phyloP scores from a whole-genome alignment of 768 basidiomycete genomes.

The Hygrocybe coccinea region DNA sequence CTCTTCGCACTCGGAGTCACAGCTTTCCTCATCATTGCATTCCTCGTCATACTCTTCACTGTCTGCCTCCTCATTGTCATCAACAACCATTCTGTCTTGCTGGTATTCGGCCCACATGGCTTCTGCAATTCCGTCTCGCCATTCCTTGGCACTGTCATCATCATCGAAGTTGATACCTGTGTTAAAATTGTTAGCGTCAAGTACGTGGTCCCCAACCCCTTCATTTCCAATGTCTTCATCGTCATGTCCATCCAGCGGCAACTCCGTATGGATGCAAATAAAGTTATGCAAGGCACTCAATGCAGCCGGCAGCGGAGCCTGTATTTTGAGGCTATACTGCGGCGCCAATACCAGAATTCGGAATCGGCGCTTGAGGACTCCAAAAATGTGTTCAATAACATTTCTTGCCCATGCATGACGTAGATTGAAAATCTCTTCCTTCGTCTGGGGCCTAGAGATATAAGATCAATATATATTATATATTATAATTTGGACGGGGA shows the following conservation, averaged over 20 bases:
- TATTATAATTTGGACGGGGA: constrained; percentile 9
- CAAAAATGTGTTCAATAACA: constrained; percentile 39
- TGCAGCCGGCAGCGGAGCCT: constrained; percentile 23
- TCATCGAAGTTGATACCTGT: neutral
- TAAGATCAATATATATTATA: constrained; percentile 9
- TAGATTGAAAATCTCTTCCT: constrained; percentile 41
- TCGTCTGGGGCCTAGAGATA: constrained; percentile 28
- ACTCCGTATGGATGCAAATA: constrained; percentile 16
- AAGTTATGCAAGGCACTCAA: constrained; percentile 28
- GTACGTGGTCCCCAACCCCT: neutral
- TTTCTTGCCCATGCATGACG: constrained; percentile 36
- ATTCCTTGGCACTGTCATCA: constrained; percentile 2
- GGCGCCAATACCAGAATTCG: constrained; percentile 16
- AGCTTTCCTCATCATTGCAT: neutral
- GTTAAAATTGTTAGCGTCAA: neutral
- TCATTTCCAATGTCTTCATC: neutral
- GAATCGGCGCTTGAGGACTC: constrained; percentile 30
- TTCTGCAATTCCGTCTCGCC: constrained; percentile 11
- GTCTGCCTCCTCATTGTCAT: neutral
- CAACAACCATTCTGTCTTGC: neutral
- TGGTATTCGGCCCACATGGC: constrained; percentile 14
- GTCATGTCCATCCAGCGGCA: constrained; percentile 9
- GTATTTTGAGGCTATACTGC: constrained; percentile 19
- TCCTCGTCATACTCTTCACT: neutral
- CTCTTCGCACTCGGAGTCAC: neutral